phyloP scores from a whole-genome alignment of 2,329 filamentous ascomycete species.

The Aspergillus sp. region DNA sequence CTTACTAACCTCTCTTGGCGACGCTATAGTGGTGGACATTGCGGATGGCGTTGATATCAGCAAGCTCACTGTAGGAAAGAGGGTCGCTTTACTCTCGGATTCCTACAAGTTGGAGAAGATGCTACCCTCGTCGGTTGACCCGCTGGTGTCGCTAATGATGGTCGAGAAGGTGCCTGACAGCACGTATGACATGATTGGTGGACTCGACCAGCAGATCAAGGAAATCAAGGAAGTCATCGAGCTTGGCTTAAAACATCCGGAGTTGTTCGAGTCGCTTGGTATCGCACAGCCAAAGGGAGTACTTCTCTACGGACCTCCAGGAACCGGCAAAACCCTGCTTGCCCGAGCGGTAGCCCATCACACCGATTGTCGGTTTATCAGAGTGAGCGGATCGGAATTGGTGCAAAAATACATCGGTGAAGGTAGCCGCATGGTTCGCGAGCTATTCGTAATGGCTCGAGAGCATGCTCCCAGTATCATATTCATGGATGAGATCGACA shows the following conservation, averaged over 20 bases:
- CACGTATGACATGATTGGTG: constrained; percentile 99
- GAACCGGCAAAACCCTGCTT: constrained; percentile 94
- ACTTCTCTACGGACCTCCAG: constrained; percentile 90
- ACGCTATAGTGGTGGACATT: constrained; percentile 79
- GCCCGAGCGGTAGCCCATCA: constrained; percentile 96
- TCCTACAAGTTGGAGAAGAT: constrained; percentile 99
- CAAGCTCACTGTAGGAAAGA: constrained; percentile 96
- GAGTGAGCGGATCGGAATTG: constrained; percentile 91
- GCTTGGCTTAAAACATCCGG: constrained; percentile 94
- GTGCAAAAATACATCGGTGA: constrained; percentile 99
- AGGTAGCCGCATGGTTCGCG: constrained; percentile 95
- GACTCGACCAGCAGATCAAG: constrained; percentile 98
- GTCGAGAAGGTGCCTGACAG: constrained; percentile 99
- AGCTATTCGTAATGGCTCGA: constrained; percentile 98
- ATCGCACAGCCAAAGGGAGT: constrained; percentile 99
- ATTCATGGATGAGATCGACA: constrained; percentile 99
- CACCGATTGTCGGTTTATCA: constrained; percentile 98
- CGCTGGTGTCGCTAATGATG: constrained; percentile 99
- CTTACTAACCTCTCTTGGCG: constrained; percentile 12
- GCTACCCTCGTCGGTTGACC: constrained; percentile 95
- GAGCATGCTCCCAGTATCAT: constrained; percentile 98
- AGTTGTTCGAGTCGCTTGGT: constrained; percentile 97
- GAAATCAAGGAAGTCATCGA: constrained; percentile 99
- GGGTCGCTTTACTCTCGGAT: constrained; percentile 93
- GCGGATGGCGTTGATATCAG: constrained; percentile 89